Base-by-base conservation (phyloP, 2,329 filamentous ascomycete genomes). In the Calonectria fujianensis region DNA sequence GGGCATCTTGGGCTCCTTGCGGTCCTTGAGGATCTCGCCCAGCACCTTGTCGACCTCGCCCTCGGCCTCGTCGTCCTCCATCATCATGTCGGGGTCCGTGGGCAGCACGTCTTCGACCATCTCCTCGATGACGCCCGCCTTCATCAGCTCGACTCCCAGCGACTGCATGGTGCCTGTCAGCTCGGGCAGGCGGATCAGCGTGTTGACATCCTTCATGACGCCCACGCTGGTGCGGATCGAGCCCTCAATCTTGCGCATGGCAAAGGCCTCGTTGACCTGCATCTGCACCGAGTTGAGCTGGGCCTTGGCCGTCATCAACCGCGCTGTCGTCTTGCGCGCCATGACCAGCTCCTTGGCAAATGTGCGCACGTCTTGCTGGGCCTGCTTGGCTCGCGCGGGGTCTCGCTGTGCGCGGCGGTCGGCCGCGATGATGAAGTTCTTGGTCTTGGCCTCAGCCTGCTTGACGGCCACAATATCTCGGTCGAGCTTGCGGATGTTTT, bases 141-240 rank as follows among this genome's bases (percentile, higher is more conserved):
- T 97, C 85, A 98, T 94, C 79, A 98, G 87, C 89, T 98, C 97
- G 73, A 93, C 90, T 81, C 93, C 94, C 65, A 98, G 88, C 84
- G 98, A 95, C 76, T 93, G 90, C 96, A 98, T 98, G 11, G 96
- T 98, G 18, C 91, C 93, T 27, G 94, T 95, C 75, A 98, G 88
- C 78, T 98, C 94, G 14, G 97, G 97, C 80, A 99, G 86, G 35
- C 93, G 90, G 65, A 98, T 92, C 32, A 98, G 89, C 20, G 90
- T 91, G 85, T 98, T 98, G 74, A 99, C 95, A 84, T 98, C 96
- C 86, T 96, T 96, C 97, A 99, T 98, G 80, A 99, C 96, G 57
- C 95, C 94, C 11, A 96, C 96, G 80, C 93, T 95, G 52, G 94
- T 93, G 79, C 92, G 91, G 82, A 99, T 96, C 82, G 94, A 96